phyloP scores from a whole-genome alignment of 169 alveolate species.

The Eimeria sp. region DNA sequence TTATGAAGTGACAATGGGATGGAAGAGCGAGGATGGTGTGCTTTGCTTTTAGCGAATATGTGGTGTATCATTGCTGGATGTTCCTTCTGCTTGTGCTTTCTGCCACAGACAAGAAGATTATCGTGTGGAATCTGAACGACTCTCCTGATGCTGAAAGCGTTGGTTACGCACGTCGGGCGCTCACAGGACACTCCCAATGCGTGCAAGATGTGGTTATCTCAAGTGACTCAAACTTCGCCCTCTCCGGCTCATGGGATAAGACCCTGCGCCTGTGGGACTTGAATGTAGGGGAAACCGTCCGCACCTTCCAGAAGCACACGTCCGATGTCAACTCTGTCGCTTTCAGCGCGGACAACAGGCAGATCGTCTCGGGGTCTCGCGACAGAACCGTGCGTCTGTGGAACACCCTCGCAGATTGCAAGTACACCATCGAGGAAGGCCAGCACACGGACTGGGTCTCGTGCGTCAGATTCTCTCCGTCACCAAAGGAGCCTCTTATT shows the following conservation, averaged over 20 bases:
- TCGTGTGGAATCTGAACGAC: conserved; percentile 83
- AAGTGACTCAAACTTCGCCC: conserved; percentile 96
- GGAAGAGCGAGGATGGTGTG: neutral
- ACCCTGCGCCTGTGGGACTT: conserved; percentile 97
- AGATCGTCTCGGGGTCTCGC: conserved; percentile 99
- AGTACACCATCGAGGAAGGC: conserved; percentile 96
- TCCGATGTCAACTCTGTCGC: conserved; percentile 98
- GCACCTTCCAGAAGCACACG: conserved; percentile 96
- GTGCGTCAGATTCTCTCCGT: conserved; percentile 98
- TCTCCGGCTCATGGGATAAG: conserved; percentile 97
- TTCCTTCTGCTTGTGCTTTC: neutral
- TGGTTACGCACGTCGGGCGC: conserved; percentile 87
- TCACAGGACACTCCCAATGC: conserved; percentile 96
- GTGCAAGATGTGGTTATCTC: conserved; percentile 97
- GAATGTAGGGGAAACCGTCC: conserved; percentile 94
- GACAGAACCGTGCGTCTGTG: conserved; percentile 98
- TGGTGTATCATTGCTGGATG: neutral
- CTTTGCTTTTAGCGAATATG: neutral
- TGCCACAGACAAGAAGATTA: conserved; percentile 84
- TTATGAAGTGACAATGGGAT: neutral
- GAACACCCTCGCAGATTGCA: conserved; percentile 99
- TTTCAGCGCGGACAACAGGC: conserved; percentile 99
- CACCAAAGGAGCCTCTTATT: conserved; percentile 96
- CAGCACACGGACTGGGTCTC: conserved; percentile 99
- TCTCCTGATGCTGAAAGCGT: conserved; percentile 73